A percentile compares a stretch with the other conserved stretches of the same genome.
phyloP scores from a whole-genome alignment of 2,329 filamentous ascomycete genomes.

The Periconia sp. region DNA sequence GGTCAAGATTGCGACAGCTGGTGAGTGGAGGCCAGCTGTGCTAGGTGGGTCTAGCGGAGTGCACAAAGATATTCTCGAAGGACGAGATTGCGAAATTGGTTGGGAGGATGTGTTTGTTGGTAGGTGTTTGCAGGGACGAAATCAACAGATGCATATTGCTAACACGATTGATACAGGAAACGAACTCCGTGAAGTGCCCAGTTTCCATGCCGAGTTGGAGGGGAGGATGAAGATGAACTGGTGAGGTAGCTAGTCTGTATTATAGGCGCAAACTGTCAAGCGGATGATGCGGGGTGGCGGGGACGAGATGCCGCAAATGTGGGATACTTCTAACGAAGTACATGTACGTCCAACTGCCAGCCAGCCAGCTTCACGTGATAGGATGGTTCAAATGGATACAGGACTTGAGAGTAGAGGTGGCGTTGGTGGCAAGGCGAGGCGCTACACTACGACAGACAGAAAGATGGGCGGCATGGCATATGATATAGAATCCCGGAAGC shows the following conservation, averaged over 20 bases:
- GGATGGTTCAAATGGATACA: not conserved
- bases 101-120: slow-evolving; percentile 96
- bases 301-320: not conserved
- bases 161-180: slow-evolving; percentile 51
- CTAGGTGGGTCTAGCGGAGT: slow-evolving; percentile 68
- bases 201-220: slow-evolving; percentile 94
- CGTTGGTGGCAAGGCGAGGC: not conserved
- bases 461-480: not conserved
- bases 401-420: not conserved
- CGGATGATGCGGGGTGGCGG: not conserved
- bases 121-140: slow-evolving; percentile 32
- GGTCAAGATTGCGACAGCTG: slow-evolving; percentile 79
- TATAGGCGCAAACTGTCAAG: not conserved
- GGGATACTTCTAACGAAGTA: no score
- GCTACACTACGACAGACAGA: not conserved
- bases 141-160: slow-evolving; percentile 4
- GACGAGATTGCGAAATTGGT: slow-evolving; percentile 72
- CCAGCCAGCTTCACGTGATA: not conserved
- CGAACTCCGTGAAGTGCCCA: slow-evolving; percentile 68
- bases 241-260: slow-evolving; percentile 22
- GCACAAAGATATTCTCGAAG: slow-evolving; percentile 86
- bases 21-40: slow-evolving; percentile 76
- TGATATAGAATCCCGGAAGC: not conserved
- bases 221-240: slow-evolving; percentile 79
- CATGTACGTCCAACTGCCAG: not conserved